Percentiles rank a stretch among this genome's conserved stretches.
Conservation (phyloP, 768 basidiomycete genomes). For the Podaxis sp. region DNA sequence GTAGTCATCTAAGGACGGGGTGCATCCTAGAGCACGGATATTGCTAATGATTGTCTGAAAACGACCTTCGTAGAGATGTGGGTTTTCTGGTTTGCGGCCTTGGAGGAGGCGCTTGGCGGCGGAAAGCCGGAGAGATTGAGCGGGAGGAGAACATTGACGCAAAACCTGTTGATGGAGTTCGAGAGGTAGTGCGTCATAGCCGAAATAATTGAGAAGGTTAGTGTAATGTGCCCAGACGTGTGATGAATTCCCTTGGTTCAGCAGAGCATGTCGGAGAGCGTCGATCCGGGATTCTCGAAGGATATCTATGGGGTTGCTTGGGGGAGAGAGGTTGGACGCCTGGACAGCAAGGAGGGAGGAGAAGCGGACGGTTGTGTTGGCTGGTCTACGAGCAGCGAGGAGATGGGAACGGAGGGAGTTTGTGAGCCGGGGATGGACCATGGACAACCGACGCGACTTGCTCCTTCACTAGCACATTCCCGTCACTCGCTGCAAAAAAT, state of each 20-base stretch:
- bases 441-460: slow-evolving; percentile 9
- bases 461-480: not conserved
- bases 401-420: slow-evolving; percentile 4
- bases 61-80: slow-evolving; percentile 64
- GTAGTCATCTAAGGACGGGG: slow-evolving; percentile 63
- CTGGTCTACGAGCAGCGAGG: not conserved
- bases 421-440: slow-evolving; percentile 15
- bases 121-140: slow-evolving; percentile 41
- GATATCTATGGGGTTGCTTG: not conserved
- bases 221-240: slow-evolving; percentile 67
- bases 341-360: not conserved
- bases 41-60: slow-evolving; percentile 68
- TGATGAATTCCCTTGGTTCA: slow-evolving; percentile 36
- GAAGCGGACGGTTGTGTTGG: not conserved
- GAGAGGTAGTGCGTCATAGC: slow-evolving; percentile 51
- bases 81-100: slow-evolving; percentile 31
- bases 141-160: slow-evolving; percentile 57
- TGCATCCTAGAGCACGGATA: slow-evolving; percentile 53
- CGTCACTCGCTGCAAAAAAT: not conserved
- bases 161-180: slow-evolving; percentile 70
- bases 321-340: not conserved
- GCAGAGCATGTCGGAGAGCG: slow-evolving; percentile 32
- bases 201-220: slow-evolving; percentile 49
- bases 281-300: slow-evolving; percentile 1
- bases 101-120: slow-evolving; percentile 39